These are phyloP conservation scores for Hibiscus trionum DNA, from an alignment of 345 rosid genomes.

Conservation along the genomic window DNA sequence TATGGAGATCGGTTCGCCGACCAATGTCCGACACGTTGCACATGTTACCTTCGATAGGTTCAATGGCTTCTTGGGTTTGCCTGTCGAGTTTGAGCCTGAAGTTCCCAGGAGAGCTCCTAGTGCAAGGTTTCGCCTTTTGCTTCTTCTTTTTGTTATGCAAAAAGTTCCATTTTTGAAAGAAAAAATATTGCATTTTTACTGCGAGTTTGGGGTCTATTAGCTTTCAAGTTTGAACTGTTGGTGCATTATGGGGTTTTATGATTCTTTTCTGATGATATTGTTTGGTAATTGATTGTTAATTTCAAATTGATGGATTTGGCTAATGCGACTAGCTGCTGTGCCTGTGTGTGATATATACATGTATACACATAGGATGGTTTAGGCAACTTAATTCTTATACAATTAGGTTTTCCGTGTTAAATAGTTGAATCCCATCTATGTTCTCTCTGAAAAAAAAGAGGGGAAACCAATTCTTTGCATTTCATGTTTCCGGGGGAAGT, in stretches of 20 bases:
- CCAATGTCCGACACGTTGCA: constrained; percentile 74
- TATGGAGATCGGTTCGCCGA: constrained; percentile 87
- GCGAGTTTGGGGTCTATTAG: neutral
- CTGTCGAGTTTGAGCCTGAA: constrained; percentile 86
- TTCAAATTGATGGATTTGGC: neutral
- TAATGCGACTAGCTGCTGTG: neutral
- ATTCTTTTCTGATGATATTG: neutral
- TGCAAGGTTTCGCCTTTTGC: constrained; percentile 45
- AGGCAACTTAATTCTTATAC: neutral
- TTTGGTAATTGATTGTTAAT: neutral
- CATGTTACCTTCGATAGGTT: constrained; percentile 95
- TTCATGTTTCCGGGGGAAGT: neutral
- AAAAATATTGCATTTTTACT: neutral
- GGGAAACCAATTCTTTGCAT: neutral
- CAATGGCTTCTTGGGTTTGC: constrained; percentile 86
- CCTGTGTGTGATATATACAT: neutral
- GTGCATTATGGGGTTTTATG: neutral
- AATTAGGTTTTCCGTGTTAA: neutral
- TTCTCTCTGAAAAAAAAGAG: neutral
- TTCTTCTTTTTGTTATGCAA: neutral
- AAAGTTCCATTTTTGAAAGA: neutral
- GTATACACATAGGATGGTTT: neutral
- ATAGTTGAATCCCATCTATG: neutral
- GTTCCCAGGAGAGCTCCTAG: constrained; percentile 80
- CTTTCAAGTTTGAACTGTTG: neutral